Evolutionary conservation across 768 basidiomycete genomes (phyloP).

Genomic region (Leucosporidium creatinivorum): DNA sequence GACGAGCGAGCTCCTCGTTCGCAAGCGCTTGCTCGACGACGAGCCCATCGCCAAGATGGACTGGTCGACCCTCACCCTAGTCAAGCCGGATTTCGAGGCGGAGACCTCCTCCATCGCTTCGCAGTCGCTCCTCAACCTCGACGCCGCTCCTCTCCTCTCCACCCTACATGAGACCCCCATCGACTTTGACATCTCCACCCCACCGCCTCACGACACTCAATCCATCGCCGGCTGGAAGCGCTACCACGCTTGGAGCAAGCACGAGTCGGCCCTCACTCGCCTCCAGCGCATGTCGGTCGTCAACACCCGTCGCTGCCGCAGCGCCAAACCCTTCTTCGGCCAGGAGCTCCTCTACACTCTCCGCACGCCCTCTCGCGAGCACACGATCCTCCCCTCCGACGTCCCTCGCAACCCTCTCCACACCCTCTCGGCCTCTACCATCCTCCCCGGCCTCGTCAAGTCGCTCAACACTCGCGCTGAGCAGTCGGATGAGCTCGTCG

Average conservation of each 20-base stretch:
- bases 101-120: slow-evolving; percentile 17
- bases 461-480: slow-evolving; percentile 59
- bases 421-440: slow-evolving; percentile 34
- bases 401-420: slow-evolving; percentile 36
- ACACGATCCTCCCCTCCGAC: slow-evolving; percentile 52
- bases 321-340: slow-evolving; percentile 29
- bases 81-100: slow-evolving; percentile 28
- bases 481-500: slow-evolving; percentile 52
- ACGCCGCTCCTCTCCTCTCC: slow-evolving; percentile 18
- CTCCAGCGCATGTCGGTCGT: slow-evolving; percentile 67
- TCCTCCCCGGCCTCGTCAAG: slow-evolving; percentile 51
- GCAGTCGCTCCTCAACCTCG: slow-evolving; percentile 16
- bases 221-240: slow-evolving; percentile 64
- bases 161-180: slow-evolving; percentile 12
- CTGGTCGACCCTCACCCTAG: slow-evolving; percentile 32
- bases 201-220: slow-evolving; percentile 65
- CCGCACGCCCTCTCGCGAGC: slow-evolving; percentile 17
- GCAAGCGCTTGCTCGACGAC: slow-evolving; percentile 38
- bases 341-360: slow-evolving; percentile 26
- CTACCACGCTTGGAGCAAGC: slow-evolving; percentile 50
- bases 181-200: slow-evolving; percentile 15
- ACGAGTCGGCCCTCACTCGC: slow-evolving; percentile 51
- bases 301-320: slow-evolving; percentile 62
- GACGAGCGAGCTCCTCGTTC: slow-evolving; percentile 42
- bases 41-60: slow-evolving; percentile 33